These are phyloP conservation scores for Phytophthora niederhauseri DNA, from an alignment of 352 stramenopile species.

Conservation along the genomic window DNA sequence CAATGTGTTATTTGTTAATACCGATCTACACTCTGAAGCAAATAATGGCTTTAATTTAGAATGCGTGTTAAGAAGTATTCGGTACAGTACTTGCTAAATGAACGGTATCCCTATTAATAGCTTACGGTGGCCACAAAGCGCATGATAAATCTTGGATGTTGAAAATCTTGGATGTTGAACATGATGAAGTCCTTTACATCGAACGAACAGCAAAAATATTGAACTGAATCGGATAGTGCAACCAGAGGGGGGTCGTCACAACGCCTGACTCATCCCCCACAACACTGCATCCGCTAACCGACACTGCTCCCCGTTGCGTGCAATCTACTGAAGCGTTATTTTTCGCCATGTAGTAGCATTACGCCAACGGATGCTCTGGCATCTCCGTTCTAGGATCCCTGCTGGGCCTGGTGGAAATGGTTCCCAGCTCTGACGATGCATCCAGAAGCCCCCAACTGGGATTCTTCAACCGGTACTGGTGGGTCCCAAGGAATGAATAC, in stretches of 20 bases:
- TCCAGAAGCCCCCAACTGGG: neutral
- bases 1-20: too few species aligned
- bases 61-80: too few species aligned
- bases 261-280: neutral
- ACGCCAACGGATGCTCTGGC: too few species aligned
- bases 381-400: neutral
- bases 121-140: slow-evolving; percentile 1
- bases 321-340: neutral
- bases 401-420: neutral
- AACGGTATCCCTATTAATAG: too few species aligned
- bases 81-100: too few species aligned
- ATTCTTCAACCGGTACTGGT: neutral
- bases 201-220: slow-evolving; percentile 3
- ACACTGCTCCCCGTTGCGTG: neutral
- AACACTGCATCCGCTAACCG: neutral
- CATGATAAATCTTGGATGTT: slow-evolving; percentile 10
- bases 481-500: neutral
- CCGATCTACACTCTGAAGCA: too few species aligned
- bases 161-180: slow-evolving; percentile 2
- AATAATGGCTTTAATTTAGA: too few species aligned
- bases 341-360: too few species aligned
- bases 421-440: neutral
- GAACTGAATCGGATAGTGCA: neutral
- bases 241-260: neutral
- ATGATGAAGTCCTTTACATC: neutral